Evolutionary conservation across 345 rosid genomes (phyloP).

Genomic region (Odontarrhena argentea): DNA sequence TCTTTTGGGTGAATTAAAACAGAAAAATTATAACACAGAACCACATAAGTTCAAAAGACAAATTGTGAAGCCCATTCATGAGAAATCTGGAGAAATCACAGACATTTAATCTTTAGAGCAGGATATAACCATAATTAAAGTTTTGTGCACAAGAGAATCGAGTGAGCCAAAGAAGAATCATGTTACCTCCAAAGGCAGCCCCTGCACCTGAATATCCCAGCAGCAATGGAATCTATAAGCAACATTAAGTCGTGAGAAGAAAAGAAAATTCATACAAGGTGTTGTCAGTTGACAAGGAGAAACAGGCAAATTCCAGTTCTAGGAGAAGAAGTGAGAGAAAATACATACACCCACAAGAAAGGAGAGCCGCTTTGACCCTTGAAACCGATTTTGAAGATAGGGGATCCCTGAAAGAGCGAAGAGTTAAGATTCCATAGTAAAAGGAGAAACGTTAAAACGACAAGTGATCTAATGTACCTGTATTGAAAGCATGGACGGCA

Average conservation of each 20-base stretch:
- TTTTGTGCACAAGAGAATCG: slow-evolving; percentile 10
- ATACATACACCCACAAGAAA: slow-evolving; percentile 67
- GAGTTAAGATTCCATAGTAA: slow-evolving; percentile 3
- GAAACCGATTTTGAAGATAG: slow-evolving; percentile 62
- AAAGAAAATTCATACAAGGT: slow-evolving; percentile 3
- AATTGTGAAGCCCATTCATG: slow-evolving; percentile 4
- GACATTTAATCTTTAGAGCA: not conserved
- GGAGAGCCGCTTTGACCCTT: slow-evolving; percentile 91
- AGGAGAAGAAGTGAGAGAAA: not conserved
- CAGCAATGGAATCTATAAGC: slow-evolving; percentile 71
- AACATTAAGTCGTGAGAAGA: slow-evolving; percentile 27
- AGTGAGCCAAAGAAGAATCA: slow-evolving; percentile 5
- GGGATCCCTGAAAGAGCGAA: slow-evolving; percentile 65
- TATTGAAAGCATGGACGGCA: slow-evolving; percentile 80
- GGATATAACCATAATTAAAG: not conserved
- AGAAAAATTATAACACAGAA: slow-evolving; percentile 1
- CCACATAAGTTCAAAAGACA: slow-evolving; percentile 9
- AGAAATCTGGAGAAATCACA: not conserved
- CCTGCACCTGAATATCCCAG: slow-evolving; percentile 71
- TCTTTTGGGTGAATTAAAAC: not conserved
- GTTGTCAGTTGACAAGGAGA: not conserved
- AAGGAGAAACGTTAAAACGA: not conserved
- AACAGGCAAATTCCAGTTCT: slow-evolving; percentile 4
- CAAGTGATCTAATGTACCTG: slow-evolving; percentile 50
- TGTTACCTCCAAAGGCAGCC: slow-evolving; percentile 90